Evolutionary conservation across 768 basidiomycete genomes (phyloP).

Genomic region (Leccinum subtestaceum): DNA sequence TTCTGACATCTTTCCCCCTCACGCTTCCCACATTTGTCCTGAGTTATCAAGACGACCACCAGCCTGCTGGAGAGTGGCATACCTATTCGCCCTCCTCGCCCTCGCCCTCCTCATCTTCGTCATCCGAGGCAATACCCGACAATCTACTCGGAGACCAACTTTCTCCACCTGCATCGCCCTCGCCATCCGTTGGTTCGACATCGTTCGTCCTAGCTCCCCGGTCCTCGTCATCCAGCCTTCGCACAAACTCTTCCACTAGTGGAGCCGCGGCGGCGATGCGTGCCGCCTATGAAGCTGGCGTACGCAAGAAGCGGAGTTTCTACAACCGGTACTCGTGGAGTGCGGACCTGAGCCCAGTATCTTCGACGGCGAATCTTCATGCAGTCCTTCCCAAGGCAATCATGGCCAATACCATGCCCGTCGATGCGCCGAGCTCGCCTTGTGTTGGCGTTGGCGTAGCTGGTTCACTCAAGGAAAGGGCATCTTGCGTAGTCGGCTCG

Average conservation of each 20-base stretch:
- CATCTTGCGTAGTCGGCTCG: conserved; percentile 4
- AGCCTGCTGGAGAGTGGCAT: conserved; percentile 24
- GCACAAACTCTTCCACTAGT: conserved; percentile 16
- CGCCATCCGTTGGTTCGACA: conserved; percentile 26
- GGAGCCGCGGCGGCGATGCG: conserved; percentile 29
- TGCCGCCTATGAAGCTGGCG: conserved; percentile 31
- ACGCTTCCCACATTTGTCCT: conserved; percentile 47
- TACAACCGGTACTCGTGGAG: conserved; percentile 30
- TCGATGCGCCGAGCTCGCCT: conserved; percentile 2
- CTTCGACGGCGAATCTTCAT: conserved; percentile 21
- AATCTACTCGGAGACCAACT: conserved; percentile 15
- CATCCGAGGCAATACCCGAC: conserved; percentile 29
- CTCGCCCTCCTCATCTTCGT: conserved; percentile 24
- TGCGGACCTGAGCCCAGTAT: conserved; percentile 21
- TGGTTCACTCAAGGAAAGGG: not conserved
- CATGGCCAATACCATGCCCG: conserved; percentile 4
- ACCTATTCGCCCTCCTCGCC: conserved; percentile 30
- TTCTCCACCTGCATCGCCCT: conserved; percentile 30
- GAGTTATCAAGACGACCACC: conserved; percentile 26
- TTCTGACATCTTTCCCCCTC: conserved; percentile 54
- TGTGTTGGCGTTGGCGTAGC: conserved; percentile 10
- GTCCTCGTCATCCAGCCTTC: conserved; percentile 31
- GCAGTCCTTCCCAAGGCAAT: conserved; percentile 20
- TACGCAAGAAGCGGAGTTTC: conserved; percentile 36
- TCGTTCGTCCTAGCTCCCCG: conserved; percentile 27